These are phyloP conservation scores for Capronia americana DNA, from an alignment of 2,329 filamentous ascomycete genomes.

Conservation along the genomic window DNA sequence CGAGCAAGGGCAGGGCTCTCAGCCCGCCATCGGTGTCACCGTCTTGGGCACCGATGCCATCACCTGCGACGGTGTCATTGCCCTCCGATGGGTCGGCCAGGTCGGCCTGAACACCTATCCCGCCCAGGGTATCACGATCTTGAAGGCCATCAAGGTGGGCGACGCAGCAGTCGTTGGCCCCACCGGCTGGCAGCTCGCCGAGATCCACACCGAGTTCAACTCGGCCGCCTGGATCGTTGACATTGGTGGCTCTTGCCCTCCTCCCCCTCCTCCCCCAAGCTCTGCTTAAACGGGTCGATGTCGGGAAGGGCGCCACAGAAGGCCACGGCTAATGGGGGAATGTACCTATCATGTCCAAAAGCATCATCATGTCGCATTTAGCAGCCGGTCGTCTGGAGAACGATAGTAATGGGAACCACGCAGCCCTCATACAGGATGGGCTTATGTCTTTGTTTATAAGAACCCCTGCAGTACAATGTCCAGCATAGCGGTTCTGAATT, in stretches of 20 bases:
- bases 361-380: conserved; percentile 18
- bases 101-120: conserved; percentile 29
- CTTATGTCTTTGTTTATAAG: not conserved
- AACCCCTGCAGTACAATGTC: not conserved
- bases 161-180: conserved; percentile 27
- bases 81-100: conserved; percentile 45
- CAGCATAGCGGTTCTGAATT: not conserved
- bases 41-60: conserved; percentile 41
- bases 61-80: conserved; percentile 43
- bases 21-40: conserved; percentile 43
- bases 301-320: not conserved
- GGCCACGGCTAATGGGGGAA: not conserved
- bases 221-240: conserved; percentile 36
- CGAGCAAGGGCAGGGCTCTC: conserved; percentile 40
- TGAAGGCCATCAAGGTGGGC: conserved; percentile 36
- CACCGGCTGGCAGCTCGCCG: conserved; percentile 43
- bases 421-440: conserved; percentile 1
- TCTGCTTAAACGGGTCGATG: not conserved
- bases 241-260: conserved; percentile 34
- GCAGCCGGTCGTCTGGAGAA: conserved; percentile 3
- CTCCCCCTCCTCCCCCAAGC: conserved; percentile 18
- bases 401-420: conserved; percentile 8
- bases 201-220: conserved; percentile 48
- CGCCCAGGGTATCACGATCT: conserved; percentile 45
- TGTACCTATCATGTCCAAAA: conserved; percentile 7